phyloP scores from a whole-genome alignment of 2,329 filamentous ascomycete species.

The Botrytis fragariae region DNA sequence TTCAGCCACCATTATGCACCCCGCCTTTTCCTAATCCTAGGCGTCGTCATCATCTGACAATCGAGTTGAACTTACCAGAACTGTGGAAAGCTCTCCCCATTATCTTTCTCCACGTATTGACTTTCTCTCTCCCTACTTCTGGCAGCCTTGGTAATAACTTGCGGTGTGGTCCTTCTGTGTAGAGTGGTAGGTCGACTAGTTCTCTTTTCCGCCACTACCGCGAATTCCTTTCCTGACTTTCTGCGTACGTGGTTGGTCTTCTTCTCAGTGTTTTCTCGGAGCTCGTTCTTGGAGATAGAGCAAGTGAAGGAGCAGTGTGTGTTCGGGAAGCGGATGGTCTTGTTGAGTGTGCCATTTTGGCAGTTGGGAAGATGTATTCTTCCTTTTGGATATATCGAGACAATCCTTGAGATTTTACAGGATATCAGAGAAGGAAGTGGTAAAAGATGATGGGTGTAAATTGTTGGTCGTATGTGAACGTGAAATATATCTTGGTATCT shows the following conservation, averaged over 20 bases:
- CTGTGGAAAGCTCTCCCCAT: constrained; percentile 62
- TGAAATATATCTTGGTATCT: not conserved
- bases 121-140: constrained; percentile 24
- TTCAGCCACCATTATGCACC: constrained; percentile 28
- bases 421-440: not conserved
- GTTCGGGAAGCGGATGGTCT: constrained; percentile 32
- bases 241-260: constrained; percentile 24
- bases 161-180: constrained; percentile 28
- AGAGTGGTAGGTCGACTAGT: constrained; percentile 27
- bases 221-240: constrained; percentile 34
- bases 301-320: constrained; percentile 23
- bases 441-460: not conserved
- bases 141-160: constrained; percentile 25
- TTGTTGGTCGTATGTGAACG: not conserved
- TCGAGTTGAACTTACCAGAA: constrained; percentile 51
- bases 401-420: not conserved
- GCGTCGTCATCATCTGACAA: constrained; percentile 1
- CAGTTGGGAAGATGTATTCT: constrained; percentile 4
- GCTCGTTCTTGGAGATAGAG: constrained; percentile 28
- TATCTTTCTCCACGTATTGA: constrained; percentile 41
- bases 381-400: not conserved
- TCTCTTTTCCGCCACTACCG: constrained; percentile 29
- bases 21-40: constrained; percentile 37
- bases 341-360: constrained; percentile 33
- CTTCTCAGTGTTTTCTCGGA: constrained; percentile 24